Evolutionary conservation across 176 grass and related monocot species (phyloP).

Genomic region (Elymus sibiricus): DNA sequence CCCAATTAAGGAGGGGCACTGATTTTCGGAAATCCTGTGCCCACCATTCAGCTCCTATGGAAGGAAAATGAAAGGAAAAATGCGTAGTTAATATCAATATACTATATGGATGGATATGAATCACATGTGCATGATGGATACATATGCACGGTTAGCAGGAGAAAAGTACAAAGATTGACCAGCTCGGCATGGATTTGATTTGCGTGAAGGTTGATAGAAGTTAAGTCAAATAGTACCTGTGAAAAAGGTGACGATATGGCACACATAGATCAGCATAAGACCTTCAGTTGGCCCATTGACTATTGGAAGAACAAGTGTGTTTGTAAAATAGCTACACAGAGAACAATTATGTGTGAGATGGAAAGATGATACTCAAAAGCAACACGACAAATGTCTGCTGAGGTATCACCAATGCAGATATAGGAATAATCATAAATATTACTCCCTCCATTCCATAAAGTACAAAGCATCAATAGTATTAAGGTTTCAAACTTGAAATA

Average conservation of each 20-base stretch:
- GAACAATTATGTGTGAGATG: conserved; percentile 13
- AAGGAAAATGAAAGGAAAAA: conserved; percentile 45
- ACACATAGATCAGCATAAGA: conserved; percentile 95
- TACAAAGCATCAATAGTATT: not conserved
- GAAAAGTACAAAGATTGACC: not conserved
- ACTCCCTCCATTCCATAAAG: no score
- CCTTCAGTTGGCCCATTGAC: conserved; percentile 97
- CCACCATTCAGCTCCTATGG: conserved; percentile 94
- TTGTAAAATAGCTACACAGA: conserved; percentile 85
- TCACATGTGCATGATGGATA: not conserved
- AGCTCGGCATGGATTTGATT: not conserved
- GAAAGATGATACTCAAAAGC: not conserved
- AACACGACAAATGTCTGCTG: not conserved
- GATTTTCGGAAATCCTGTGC: conserved; percentile 88
- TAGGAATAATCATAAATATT: not conserved
- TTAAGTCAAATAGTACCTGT: conserved; percentile 48
- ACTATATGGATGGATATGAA: not conserved
- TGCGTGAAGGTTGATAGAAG: not conserved
- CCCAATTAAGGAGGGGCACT: conserved; percentile 74
- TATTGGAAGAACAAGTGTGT: conserved; percentile 93
- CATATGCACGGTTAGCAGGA: not conserved
- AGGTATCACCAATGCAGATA: not conserved
- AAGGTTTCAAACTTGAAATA: not conserved
- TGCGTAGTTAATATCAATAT: conserved; percentile 13
- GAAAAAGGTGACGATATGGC: conserved; percentile 89